Evolutionary conservation across 2,329 filamentous ascomycete species (phyloP).

Genomic region (Fusarium mangiferae): DNA sequence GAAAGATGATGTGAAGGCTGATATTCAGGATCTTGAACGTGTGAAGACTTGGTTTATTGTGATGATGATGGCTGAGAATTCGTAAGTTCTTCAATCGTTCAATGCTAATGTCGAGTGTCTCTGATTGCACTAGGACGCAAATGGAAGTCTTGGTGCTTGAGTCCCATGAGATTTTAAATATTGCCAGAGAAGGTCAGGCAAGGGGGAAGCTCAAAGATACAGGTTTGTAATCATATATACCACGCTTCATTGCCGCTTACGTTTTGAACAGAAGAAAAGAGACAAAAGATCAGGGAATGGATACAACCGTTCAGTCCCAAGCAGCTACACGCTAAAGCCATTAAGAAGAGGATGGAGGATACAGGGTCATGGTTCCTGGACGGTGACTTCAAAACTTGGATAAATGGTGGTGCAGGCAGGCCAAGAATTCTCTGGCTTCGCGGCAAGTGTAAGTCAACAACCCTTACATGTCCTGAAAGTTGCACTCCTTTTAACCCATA

Average conservation of each 20-base stretch:
- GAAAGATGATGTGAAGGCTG: not conserved
- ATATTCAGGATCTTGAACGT: not conserved
- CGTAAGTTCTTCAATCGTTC: not conserved
- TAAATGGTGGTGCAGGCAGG: fast-evolving
- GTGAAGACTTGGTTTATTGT: not conserved
- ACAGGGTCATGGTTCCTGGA: not conserved
- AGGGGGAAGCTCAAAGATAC: not conserved
- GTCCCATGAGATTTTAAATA: not conserved
- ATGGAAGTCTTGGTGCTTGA: not conserved
- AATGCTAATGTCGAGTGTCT: fast-evolving
- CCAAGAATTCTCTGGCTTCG: not conserved
- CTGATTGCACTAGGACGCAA: not conserved
- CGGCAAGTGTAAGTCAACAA: not conserved
- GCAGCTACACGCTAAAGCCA: fast-evolving
- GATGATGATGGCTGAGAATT: not conserved
- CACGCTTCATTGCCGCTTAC: fast-evolving
- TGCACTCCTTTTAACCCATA: fast-evolving
- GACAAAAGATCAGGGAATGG: not conserved
- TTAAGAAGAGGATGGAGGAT: not conserved
- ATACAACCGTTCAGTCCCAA: fast-evolving
- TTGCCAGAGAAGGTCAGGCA: not conserved
- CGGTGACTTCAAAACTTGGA: not conserved
- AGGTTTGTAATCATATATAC: fast-evolving
- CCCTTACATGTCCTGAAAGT: fast-evolving
- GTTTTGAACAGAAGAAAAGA: not conserved